phyloP scores from a whole-genome alignment of 768 basidiomycete genomes.

The Mycena sanguinolenta region DNA sequence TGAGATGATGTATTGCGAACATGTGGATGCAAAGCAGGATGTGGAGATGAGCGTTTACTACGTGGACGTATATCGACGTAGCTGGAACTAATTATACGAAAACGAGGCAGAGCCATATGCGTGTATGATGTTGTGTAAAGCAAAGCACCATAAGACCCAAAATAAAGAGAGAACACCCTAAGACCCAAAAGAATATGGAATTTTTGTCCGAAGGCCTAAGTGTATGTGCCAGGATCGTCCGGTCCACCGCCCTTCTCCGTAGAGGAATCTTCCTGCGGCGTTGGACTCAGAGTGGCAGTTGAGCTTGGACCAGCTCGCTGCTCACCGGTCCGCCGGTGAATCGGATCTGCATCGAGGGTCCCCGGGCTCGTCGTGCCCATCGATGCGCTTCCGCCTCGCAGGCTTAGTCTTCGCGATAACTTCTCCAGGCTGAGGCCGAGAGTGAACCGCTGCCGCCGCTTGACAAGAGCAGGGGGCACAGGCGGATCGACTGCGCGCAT shows the following conservation, averaged over 20 bases:
- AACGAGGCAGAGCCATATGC: neutral
- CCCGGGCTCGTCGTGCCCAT: neutral
- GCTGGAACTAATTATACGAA: slow-evolving; percentile 8
- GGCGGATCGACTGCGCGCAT: slow-evolving; percentile 35
- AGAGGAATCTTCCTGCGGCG: neutral
- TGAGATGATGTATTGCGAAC: too few species aligned
- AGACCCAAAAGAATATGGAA: slow-evolving; percentile 21
- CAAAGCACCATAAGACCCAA: slow-evolving; percentile 21
- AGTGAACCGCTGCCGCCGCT: slow-evolving; percentile 34
- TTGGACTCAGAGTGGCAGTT: neutral
- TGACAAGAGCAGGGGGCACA: slow-evolving; percentile 32
- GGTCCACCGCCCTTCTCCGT: neutral
- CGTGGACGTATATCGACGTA: slow-evolving; percentile 25
- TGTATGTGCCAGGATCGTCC: slow-evolving; percentile 16
- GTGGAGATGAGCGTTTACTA: slow-evolving; percentile 4
- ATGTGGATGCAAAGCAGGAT: neutral
- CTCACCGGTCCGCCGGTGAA: slow-evolving; percentile 21
- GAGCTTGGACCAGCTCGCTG: slow-evolving; percentile 11
- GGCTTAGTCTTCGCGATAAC: slow-evolving; percentile 27
- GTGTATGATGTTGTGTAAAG: neutral
- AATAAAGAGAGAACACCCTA: slow-evolving; percentile 2
- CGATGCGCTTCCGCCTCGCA: slow-evolving; percentile 28
- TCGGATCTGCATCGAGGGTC: neutral
- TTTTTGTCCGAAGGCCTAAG: slow-evolving; percentile 17
- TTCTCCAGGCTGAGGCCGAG: slow-evolving; percentile 23